Evolutionary conservation across 768 basidiomycete species (phyloP).

Genomic region (Amanita pseudoporphyria): DNA sequence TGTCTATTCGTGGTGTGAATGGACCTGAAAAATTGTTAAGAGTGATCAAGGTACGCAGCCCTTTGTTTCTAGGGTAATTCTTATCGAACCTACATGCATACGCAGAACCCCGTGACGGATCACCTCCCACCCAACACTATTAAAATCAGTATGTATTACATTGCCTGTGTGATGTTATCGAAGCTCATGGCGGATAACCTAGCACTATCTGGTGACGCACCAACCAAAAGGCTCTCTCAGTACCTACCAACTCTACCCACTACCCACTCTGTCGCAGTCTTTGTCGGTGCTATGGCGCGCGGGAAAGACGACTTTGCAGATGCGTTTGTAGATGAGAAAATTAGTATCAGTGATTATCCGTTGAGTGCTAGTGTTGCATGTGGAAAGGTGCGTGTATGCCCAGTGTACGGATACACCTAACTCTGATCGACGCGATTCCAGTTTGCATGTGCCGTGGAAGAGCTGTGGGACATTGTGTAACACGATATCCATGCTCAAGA

Average conservation of each 20-base stretch:
- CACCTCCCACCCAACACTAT: conserved; percentile 92
- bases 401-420: background rate
- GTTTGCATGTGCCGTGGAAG: conserved; percentile 91
- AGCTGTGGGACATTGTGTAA: conserved; percentile 89
- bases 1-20: conserved; percentile 92
- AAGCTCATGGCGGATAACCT: conserved; percentile 1
- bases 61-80: background rate
- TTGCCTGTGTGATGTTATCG: conserved; percentile 1
- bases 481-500: background rate
- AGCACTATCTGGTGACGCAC: conserved; percentile 92
- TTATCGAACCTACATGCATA: background rate
- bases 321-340: conserved; percentile 89
- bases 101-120: conserved; percentile 85
- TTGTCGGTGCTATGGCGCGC: conserved; percentile 97
- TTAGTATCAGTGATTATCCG: conserved; percentile 90
- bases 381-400: conserved; percentile 68
- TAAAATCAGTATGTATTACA: conserved; percentile 72
- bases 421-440: conserved; percentile 19
- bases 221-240: conserved; percentile 65
- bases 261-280: conserved; percentile 86
- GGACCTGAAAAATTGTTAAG: conserved; percentile 95
- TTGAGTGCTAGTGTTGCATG: conserved; percentile 92
- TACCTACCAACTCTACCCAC: conserved; percentile 82
- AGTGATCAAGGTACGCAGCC: conserved; percentile 73
- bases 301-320: conserved; percentile 97